Evolutionary conservation across 495 filamentous ascomycete species (phyloP), one percentile per base, ranked within the genome.

Genomic region (Annulohypoxylon nitens): DNA sequence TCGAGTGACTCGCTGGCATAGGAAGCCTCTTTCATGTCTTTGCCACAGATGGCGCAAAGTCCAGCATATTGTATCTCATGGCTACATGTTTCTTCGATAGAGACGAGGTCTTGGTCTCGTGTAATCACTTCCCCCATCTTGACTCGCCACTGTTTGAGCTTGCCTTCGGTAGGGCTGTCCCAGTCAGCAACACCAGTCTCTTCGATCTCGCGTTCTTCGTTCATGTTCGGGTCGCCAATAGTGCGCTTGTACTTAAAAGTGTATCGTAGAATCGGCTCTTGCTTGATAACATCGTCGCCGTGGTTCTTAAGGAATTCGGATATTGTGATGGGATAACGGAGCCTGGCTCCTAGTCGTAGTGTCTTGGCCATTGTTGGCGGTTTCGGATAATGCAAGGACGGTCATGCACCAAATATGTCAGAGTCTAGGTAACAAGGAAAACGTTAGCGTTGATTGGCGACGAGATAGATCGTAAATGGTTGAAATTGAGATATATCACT

Each of bases 281-380:
- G 87, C 79, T 90, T 90, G 73, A 89, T 83, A 78, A 99, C 87
- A 76, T 86, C 78, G 71, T 97, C 92, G 79, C 90, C 90, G 5
- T 89, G 88, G 74, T 86, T 79, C 81, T 94, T 94, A 36, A 94
- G 89, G 70, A 98, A 86, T 80, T 93, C 90, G 75, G 90, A 93
- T 81, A 99, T 91, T 76, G 93, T 98, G 84, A 98, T 95, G 69
- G 96, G 96, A 82, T 97, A 99, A 80, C 93, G 93, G 58, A 98
- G 87, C 64, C 84, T 83, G 77, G 77, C 78, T 73, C 89, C 88
- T 63, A 90, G 83, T 68, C 76, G 62, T 45, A 86, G 68, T 18
- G 79, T 81, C 71, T 84, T 85, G 58, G 75, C 72, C 77, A 79
- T 79, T 36, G 20, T 47, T 50, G 58, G 72, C 63, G 64, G 70